Percentiles rank a stretch among this genome's conserved stretches.
Conservation (phyloP, 768 basidiomycete species). For the Lactifluus hygrophoroides region DNA sequence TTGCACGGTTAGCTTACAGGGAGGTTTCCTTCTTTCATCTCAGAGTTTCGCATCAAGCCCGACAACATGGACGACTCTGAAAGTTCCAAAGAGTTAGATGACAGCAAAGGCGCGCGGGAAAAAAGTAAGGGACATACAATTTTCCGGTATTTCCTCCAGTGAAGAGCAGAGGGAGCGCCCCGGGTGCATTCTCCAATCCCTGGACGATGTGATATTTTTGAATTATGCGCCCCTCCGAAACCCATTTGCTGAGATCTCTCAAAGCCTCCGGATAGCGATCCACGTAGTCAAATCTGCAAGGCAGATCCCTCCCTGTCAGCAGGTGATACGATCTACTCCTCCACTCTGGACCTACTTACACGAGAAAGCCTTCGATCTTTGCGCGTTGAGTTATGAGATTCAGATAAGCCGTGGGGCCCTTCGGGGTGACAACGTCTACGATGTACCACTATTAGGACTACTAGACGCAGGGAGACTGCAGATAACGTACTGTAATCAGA, state of each 20-base stretch:
- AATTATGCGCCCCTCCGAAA: conserved; percentile 65
- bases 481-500: conserved; percentile 63
- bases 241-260: conserved; percentile 45
- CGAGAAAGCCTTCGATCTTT: conserved; percentile 75
- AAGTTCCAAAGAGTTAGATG: not conserved
- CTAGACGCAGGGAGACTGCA: not conserved
- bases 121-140: conserved; percentile 33
- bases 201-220: conserved; percentile 73
- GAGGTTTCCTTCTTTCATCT: not conserved
- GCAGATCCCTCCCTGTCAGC: not conserved
- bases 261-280: conserved; percentile 50
- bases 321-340: not conserved
- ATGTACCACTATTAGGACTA: not conserved
- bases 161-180: conserved; percentile 62
- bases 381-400: conserved; percentile 71
- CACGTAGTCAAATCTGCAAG: conserved; percentile 62
- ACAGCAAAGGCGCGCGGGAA: not conserved
- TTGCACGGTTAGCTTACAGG: not conserved
- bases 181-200: conserved; percentile 65
- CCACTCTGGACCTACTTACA: conserved; percentile 37
- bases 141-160: conserved; percentile 75
- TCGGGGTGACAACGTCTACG: conserved; percentile 49
- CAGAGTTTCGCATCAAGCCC: conserved; percentile 22
- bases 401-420: conserved; percentile 57
- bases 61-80: conserved; percentile 51